Conservation (phyloP, 164 flowering plant species). For the Macadamia tetraphylla region DNA sequence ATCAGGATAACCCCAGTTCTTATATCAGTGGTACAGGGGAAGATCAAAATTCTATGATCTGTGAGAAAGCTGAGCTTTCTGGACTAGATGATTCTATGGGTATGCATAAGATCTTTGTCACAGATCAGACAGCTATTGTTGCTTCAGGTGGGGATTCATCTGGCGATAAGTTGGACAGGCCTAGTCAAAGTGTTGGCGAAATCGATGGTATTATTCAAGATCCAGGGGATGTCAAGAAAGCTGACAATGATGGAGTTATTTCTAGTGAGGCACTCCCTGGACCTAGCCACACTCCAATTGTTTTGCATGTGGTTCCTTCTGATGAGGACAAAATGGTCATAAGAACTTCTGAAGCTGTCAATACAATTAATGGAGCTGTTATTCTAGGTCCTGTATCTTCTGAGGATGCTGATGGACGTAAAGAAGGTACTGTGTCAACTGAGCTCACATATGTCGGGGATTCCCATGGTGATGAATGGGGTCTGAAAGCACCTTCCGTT, state of each 20-base stretch:
- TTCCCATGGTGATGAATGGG: background rate
- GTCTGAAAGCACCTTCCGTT: background rate
- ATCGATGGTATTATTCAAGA: background rate
- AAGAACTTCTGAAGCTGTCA: conserved; percentile 3
- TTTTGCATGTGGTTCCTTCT: too few species aligned
- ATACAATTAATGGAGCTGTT: background rate
- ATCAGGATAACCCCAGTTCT: background rate
- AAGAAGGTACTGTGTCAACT: background rate
- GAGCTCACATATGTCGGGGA: background rate
- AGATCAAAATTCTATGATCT: background rate
- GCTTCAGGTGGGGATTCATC: background rate
- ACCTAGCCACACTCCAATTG: background rate
- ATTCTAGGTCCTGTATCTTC: background rate
- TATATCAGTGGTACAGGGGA: background rate
- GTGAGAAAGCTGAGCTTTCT: conserved; percentile 9
- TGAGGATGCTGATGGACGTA: background rate
- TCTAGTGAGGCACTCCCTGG: background rate
- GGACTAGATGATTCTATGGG: background rate
- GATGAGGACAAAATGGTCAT: conserved; percentile 3
- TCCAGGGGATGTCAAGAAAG: background rate
- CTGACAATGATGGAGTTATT: background rate
- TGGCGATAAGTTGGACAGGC: background rate
- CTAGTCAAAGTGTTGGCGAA: background rate
- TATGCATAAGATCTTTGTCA: background rate
- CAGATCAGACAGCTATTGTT: conserved; percentile 6